A percentile compares a stretch with the other conserved stretches of the same genome.
These are phyloP conservation scores for Sclerotinia nivalis DNA, from an alignment of 2,329 filamentous ascomycete species.

Conservation along the genomic window DNA sequence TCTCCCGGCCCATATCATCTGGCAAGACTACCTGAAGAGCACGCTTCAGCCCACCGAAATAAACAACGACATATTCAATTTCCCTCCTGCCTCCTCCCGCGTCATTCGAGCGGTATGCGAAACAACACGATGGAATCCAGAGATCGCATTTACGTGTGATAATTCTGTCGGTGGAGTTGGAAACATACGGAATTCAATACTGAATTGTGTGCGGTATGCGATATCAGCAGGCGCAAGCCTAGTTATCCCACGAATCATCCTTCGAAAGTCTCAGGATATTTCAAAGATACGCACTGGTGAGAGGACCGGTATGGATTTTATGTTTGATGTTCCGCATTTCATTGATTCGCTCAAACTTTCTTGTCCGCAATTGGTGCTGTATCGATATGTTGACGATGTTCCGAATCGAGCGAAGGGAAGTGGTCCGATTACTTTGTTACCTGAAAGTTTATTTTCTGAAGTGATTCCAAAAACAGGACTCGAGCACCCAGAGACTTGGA, in stretches of 20 bases:
- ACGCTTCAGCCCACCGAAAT: not conserved
- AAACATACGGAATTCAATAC: slow-evolving; percentile 39
- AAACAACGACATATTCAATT: slow-evolving; percentile 31
- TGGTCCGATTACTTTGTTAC: slow-evolving; percentile 11
- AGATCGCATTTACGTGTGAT: slow-evolving; percentile 35
- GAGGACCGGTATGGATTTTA: slow-evolving; percentile 30
- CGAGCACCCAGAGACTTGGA: not conserved
- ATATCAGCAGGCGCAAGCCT: slow-evolving; percentile 37
- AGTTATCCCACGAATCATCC: slow-evolving; percentile 32
- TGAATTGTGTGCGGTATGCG: slow-evolving; percentile 38
- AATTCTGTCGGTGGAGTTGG: slow-evolving; percentile 35
- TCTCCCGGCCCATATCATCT: not conserved
- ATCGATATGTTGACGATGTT: slow-evolving; percentile 21
- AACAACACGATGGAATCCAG: slow-evolving; percentile 32
- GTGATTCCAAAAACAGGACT: slow-evolving; percentile 1
- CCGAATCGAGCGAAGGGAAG: slow-evolving; percentile 4
- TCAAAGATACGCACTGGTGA: slow-evolving; percentile 26
- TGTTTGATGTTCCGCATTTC: slow-evolving; percentile 36
- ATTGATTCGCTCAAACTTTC: slow-evolving; percentile 30
- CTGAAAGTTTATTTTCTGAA: slow-evolving; percentile 5
- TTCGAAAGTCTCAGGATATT: slow-evolving; percentile 24
- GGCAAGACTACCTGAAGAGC: not conserved
- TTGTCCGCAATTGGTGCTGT: slow-evolving; percentile 33
- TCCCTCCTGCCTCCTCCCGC: slow-evolving; percentile 30
- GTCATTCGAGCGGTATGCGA: slow-evolving; percentile 33